Percentiles rank a stretch among this genome's conserved stretches.
These are phyloP conservation scores for Metschnikowia corniflorae DNA, from an alignment of 805 yeast species.

Conservation along the genomic window DNA sequence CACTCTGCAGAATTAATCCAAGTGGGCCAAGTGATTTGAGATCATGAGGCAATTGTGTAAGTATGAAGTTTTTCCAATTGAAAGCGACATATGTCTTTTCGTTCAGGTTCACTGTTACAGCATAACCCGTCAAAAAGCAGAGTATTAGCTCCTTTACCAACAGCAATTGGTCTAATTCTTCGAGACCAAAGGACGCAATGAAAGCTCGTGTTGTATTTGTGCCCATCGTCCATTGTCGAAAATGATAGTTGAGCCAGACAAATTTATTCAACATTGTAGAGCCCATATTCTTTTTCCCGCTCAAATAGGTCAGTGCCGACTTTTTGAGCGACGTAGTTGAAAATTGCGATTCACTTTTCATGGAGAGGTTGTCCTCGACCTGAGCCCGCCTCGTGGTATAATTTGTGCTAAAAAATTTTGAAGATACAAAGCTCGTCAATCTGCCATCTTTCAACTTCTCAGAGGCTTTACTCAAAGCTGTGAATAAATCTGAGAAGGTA, in stretches of 20 bases:
- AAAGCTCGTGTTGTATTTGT: constrained; percentile 11
- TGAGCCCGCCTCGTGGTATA: constrained; percentile 3
- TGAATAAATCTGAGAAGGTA: constrained; percentile 5
- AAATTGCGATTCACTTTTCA: neutral
- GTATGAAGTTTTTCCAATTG: constrained; percentile 36
- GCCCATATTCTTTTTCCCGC: constrained; percentile 11
- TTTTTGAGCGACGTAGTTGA: constrained; percentile 1
- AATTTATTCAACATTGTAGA: constrained; percentile 23
- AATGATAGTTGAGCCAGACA: constrained; percentile 27
- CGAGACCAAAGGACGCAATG: constrained; percentile 7
- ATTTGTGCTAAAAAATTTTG: constrained; percentile 6
- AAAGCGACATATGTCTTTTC: constrained; percentile 24
- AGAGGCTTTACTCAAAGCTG: constrained; percentile 2
- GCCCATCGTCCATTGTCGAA: constrained; percentile 23
- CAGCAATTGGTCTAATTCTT: constrained; percentile 10
- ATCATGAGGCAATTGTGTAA: constrained; percentile 27
- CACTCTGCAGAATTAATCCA: no score
- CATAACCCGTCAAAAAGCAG: constrained; percentile 22
- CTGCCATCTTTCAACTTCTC: constrained; percentile 1
- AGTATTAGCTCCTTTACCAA: constrained; percentile 20
- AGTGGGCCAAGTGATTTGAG: constrained; percentile 15
- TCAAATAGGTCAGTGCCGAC: constrained; percentile 4
- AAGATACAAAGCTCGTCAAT: constrained; percentile 6
- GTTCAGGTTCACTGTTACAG: constrained; percentile 18
- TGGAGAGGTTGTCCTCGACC: neutral